Conservation (phyloP, 1,284 basidiomycete species). For the Malassezia furfur region DNA sequence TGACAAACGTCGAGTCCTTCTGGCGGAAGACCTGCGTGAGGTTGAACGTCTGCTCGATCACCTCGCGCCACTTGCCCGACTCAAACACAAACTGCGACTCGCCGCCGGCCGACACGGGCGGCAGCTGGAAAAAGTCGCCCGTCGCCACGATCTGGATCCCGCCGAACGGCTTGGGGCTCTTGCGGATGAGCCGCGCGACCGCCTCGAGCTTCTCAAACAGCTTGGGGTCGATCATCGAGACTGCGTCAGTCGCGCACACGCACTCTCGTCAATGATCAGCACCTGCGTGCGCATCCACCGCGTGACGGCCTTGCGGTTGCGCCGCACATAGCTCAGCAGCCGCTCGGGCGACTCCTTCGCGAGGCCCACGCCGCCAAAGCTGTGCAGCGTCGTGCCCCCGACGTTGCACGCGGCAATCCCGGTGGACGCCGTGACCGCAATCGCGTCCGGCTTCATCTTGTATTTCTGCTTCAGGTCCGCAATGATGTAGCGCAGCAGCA, state of each 20-base stretch:
- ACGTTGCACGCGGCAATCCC: conserved; percentile 89
- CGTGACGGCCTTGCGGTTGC: conserved; percentile 61
- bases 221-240: conserved; percentile 87
- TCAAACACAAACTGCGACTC: conserved; percentile 56
- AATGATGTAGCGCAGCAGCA: conserved; percentile 83
- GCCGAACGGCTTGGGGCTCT: conserved; percentile 64
- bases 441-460: conserved; percentile 53
- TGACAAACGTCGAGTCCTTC: conserved; percentile 51
- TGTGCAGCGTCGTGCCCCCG: conserved; percentile 83
- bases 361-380: conserved; percentile 78
- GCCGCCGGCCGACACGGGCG: conserved; percentile 63
- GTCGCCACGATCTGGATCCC: conserved; percentile 87
- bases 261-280: conserved; percentile 89
- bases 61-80: conserved; percentile 68
- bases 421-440: conserved; percentile 78
- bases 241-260: conserved; percentile 28
- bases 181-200: conserved; percentile 60
- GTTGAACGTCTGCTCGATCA: conserved; percentile 68
- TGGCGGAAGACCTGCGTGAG: conserved; percentile 77
- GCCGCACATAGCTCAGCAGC: conserved; percentile 59
- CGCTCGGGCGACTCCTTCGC: conserved; percentile 62
- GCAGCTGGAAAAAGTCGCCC: conserved; percentile 93
- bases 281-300: conserved; percentile 66
- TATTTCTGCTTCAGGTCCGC: conserved; percentile 55
- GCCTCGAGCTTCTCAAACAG: conserved; percentile 78